Evolutionary conservation across 805 yeast species (phyloP), one percentile per base, ranked within the genome.

Genomic region (Nakazawaea wickerhamii): DNA sequence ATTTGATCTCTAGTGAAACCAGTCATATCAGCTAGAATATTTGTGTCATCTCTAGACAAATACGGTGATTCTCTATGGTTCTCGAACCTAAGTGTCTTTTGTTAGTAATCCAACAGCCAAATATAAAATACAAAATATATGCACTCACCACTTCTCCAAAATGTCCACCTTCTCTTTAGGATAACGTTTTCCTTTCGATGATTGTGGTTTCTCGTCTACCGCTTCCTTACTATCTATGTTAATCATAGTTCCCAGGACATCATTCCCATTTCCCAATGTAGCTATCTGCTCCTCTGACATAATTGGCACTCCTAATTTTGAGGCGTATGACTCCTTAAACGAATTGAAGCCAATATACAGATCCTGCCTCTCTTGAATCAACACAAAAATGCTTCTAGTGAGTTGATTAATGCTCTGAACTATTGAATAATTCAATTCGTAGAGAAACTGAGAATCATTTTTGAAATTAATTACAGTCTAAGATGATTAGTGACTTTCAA

Each of bases 51-150:
- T 35, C 40, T 44, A 3, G 50, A 41, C 4, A 54, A 33, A 26
- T 54, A 54, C 5, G 58, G 58, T 23, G 47, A 51, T 18, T 41
- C 49, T 9, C 28, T 36, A 28, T 54, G 46, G 18, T 44, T 46
- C 11, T 30, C 10, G 26, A 41, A 54, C 58, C 58, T 52, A 13
- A 9, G 4, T 31, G n/a, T 15, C 5, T 31, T 19, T 17, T 11
- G 38, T 39, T 39, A 39, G 43, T 22, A 6, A 8, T 25, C 28
- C 11, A 13, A 15, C 15, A 8, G 25, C 28, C 11, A 13, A 15
- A 13, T 14, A 8, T n/a, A n/a, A 17, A 19, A 30, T 8, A 2
- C 5, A 30, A 5, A 13, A 7, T 11, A 15, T 19, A 4, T 13
- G 11, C 20, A 40, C 49, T 17, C 37, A 46, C 50, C 50, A 47